A percentile compares a stretch with the other conserved stretches of the same genome.
Evolutionary conservation across 331 rosid genomes (phyloP).

Genomic region (Phaseolus coccineus): DNA sequence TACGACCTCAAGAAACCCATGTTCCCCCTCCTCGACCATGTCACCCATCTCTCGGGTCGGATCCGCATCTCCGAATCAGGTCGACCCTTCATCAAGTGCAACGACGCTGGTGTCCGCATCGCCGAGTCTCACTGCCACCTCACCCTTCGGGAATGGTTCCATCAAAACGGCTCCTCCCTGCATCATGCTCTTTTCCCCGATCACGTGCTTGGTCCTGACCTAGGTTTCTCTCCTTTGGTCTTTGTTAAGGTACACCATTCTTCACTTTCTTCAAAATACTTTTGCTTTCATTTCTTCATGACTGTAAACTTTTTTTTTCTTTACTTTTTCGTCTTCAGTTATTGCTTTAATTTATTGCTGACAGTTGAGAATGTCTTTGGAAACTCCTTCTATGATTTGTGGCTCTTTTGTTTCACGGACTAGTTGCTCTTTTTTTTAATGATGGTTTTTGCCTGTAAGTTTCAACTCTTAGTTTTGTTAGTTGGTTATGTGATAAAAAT

Average conservation of each 20-base stretch:
- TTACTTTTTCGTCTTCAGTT: not conserved
- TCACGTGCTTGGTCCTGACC: conserved; percentile 73
- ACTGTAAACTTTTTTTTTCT: not conserved
- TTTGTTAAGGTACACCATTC: conserved; percentile 55
- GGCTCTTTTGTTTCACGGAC: conserved; percentile 2
- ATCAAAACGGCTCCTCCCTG: conserved; percentile 24
- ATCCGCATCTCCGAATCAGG: conserved; percentile 51
- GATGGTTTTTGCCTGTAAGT: not conserved
- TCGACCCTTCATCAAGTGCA: conserved; percentile 67
- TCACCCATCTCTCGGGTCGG: conserved; percentile 59
- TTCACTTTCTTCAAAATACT: not conserved
- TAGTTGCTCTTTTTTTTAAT: not conserved
- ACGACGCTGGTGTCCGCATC: conserved; percentile 75
- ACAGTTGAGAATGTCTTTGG: not conserved
- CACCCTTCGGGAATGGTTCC: conserved; percentile 56
- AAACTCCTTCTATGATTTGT: not conserved
- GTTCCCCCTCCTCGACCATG: conserved; percentile 54
- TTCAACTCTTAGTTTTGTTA: too few relatives aligned
- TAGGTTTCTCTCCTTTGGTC: conserved; percentile 71
- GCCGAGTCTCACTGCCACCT: conserved; percentile 55
- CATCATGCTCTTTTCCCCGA: conserved; percentile 46
- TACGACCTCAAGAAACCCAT: conserved; percentile 61
- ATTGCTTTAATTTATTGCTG: not conserved
- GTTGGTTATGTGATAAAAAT: too few relatives aligned
- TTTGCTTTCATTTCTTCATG: too few relatives aligned